These are phyloP conservation scores for Gryganskiella cystojenkinii DNA, from an alignment of 192 early-diverging fungal genomes.

Conservation along the genomic window DNA sequence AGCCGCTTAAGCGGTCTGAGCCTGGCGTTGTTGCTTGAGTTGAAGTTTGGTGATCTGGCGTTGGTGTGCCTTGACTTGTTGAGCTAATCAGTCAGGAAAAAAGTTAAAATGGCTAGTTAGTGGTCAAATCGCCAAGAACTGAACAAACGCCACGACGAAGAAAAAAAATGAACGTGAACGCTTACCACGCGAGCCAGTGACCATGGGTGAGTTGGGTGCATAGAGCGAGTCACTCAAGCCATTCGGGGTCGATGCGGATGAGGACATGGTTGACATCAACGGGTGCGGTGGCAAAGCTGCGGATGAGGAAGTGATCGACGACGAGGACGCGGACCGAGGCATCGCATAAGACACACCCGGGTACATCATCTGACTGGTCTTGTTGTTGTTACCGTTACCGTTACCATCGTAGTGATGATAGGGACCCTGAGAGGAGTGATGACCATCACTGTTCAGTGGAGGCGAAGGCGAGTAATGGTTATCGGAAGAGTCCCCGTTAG, in stretches of 20 bases:
- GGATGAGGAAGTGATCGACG: slow-evolving; percentile 7
- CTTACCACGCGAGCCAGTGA: slow-evolving; percentile 13
- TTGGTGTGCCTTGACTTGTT: slow-evolving; percentile 18
- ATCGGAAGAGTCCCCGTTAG: slow-evolving; percentile 8
- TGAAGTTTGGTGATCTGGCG: slow-evolving; percentile 17
- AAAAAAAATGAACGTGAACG: not conserved
- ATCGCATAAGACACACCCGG: slow-evolving; percentile 9
- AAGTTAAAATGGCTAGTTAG: not conserved
- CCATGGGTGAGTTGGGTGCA: too few relatives aligned
- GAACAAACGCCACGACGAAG: too few relatives aligned
- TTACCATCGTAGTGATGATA: slow-evolving; percentile 11
- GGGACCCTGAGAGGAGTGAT: slow-evolving; percentile 19
- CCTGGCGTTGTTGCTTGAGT: slow-evolving; percentile 24
- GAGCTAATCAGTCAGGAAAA: not conserved
- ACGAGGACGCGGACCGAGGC: not conserved
- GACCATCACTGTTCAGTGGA: slow-evolving; percentile 27
- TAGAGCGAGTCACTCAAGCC: slow-evolving; percentile 25
- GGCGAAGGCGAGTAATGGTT: slow-evolving; percentile 26
- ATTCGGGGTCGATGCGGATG: not conserved
- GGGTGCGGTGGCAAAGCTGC: slow-evolving; percentile 43
- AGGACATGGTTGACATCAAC: slow-evolving; percentile 39
- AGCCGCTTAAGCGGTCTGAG: slow-evolving; percentile 14
- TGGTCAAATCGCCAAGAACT: too few relatives aligned
- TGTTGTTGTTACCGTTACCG: slow-evolving; percentile 8
- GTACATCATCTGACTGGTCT: slow-evolving; percentile 13